Percentiles rank a stretch among this genome's conserved stretches.
These are phyloP conservation scores for Cyclocybe aegerita DNA, from an alignment of 768 basidiomycete genomes.

Conservation along the genomic window DNA sequence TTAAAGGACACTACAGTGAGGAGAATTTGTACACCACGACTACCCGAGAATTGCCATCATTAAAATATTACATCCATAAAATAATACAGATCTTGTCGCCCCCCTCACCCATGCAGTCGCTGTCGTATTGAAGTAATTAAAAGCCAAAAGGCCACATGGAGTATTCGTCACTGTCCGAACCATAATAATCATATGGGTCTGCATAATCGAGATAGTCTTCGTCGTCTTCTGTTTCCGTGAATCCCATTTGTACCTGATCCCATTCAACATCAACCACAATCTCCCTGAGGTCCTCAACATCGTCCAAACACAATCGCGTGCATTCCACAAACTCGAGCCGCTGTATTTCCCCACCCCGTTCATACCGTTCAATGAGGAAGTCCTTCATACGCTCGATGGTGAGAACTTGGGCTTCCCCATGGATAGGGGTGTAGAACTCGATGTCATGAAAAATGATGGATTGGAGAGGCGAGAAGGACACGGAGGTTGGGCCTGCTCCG, in stretches of 20 bases:
- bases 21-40: no score
- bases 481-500: not conserved
- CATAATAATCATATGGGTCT: slow-evolving; percentile 1
- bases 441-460: not conserved
- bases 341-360: slow-evolving; percentile 27
- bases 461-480: not conserved
- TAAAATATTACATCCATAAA: no score
- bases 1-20: no score
- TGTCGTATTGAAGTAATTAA: no score
- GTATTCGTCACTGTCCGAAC: slow-evolving; percentile 6
- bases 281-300: slow-evolving; percentile 24
- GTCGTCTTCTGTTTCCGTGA: slow-evolving; percentile 16
- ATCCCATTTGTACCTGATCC: slow-evolving; percentile 29
- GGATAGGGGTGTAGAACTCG: not conserved
- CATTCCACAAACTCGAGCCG: slow-evolving; percentile 28
- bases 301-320: slow-evolving; percentile 13
- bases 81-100: no score
- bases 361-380: slow-evolving; percentile 29
- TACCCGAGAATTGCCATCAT: no score
- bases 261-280: slow-evolving; percentile 32
- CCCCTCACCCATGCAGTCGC: no score
- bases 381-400: slow-evolving; percentile 9
- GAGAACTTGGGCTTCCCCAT: not conserved
- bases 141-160: no score
- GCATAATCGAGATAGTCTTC: slow-evolving; percentile 1